Percentiles rank a stretch among this genome's conserved stretches.
These are phyloP conservation scores for Vitis hybrid DNA, from an alignment of 177 flowering plant genomes.

Conservation along the genomic window DNA sequence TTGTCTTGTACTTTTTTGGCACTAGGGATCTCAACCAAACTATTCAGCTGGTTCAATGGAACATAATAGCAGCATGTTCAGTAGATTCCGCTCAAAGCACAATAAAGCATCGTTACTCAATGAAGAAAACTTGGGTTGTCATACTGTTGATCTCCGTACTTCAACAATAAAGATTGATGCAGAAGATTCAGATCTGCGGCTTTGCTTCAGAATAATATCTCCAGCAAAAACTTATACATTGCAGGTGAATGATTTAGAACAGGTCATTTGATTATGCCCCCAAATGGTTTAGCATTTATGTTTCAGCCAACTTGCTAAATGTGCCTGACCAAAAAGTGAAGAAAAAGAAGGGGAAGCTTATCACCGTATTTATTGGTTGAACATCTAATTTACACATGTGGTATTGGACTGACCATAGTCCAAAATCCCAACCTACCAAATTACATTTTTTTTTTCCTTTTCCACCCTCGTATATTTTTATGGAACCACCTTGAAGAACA, in stretches of 20 bases:
- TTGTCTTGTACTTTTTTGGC: not conserved
- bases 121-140: constrained; percentile 58
- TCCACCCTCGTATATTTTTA: too few species aligned
- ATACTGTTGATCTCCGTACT: constrained; percentile 72
- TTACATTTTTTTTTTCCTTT: too few species aligned
- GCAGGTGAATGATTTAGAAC: constrained; percentile 54
- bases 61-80: constrained; percentile 63
- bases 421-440: too few species aligned
- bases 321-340: too few species aligned
- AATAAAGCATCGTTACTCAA: constrained; percentile 43
- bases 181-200: constrained; percentile 85
- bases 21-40: constrained; percentile 63
- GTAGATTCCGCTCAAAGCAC: constrained; percentile 76
- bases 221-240: constrained; percentile 78
- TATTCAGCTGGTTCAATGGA: constrained; percentile 48
- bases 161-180: constrained; percentile 88
- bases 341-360: too few species aligned
- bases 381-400: too few species aligned
- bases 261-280: not conserved
- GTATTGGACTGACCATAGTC: too few species aligned
- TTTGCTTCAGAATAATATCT: constrained; percentile 87
- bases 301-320: too few species aligned
- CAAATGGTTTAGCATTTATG: too few species aligned
- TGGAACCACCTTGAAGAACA: not conserved
- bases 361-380: too few species aligned